These are phyloP conservation scores for Cladosporium colombiae DNA, from an alignment of 2,329 filamentous ascomycete species.

Conservation along the genomic window DNA sequence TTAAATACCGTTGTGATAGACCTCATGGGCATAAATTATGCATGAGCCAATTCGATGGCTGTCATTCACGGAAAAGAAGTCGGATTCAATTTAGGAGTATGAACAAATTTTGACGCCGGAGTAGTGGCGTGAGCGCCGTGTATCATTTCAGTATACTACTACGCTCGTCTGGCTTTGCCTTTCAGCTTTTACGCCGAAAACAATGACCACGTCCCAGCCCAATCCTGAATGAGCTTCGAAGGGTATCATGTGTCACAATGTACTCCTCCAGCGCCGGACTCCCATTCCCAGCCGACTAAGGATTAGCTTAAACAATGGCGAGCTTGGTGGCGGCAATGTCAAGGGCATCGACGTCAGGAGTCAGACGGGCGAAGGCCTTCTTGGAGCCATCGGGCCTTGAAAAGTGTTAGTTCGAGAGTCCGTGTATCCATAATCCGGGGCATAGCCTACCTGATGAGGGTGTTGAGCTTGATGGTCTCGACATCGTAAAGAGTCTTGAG, in stretches of 20 bases:
- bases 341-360: conserved; percentile 93
- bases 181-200: conserved; percentile 14
- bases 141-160: conserved; percentile 16
- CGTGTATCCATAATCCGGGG: background rate
- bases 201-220: conserved; percentile 15
- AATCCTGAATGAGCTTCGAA: conserved; percentile 18
- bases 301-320: conserved; percentile 77
- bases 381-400: conserved; percentile 88
- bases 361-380: conserved; percentile 98
- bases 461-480: conserved; percentile 98
- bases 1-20: background rate
- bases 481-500: conserved; percentile 99
- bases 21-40: background rate
- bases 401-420: conserved; percentile 22
- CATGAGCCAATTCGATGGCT: background rate
- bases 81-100: background rate
- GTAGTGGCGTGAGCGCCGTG: conserved; percentile 17
- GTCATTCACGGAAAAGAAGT: background rate
- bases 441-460: conserved; percentile 77
- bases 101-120: background rate
- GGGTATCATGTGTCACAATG: background rate
- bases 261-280: conserved; percentile 17
- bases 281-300: conserved; percentile 31
- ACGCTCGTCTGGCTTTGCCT: conserved; percentile 14
- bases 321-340: conserved; percentile 99